Percentiles rank a stretch among this genome's conserved stretches.
phyloP scores from a whole-genome alignment of 352 stramenopile species.

The Globisporangium nunn region DNA sequence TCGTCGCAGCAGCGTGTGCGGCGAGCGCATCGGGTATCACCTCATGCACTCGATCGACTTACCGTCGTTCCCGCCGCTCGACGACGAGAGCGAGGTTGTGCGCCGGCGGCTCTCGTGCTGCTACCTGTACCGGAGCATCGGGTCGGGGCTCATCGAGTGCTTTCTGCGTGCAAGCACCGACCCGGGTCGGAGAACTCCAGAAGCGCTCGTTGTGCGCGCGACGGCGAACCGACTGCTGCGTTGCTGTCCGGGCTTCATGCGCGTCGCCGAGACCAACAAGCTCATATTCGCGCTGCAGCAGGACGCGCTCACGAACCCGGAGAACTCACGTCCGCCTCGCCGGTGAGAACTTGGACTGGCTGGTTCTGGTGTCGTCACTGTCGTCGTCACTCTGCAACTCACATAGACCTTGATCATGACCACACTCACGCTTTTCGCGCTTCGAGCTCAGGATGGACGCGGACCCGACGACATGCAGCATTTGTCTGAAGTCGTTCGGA shows the following conservation, averaged over 20 bases:
- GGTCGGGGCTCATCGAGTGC: slow-evolving; percentile 16
- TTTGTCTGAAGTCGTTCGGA: slow-evolving; percentile 14
- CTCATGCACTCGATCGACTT: slow-evolving; percentile 27
- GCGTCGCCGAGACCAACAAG: slow-evolving; percentile 17
- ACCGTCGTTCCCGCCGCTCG: slow-evolving; percentile 9
- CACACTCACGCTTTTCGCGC: not conserved
- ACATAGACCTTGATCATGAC: too few species aligned
- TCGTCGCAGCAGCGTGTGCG: slow-evolving; percentile 3
- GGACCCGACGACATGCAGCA: slow-evolving; percentile 9
- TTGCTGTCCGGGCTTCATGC: slow-evolving; percentile 15
- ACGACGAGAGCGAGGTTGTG: slow-evolving; percentile 11
- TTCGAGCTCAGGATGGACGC: slow-evolving; percentile 2
- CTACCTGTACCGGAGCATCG: slow-evolving; percentile 14
- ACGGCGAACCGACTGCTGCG: slow-evolving; percentile 11
- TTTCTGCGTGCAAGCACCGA: slow-evolving; percentile 11
- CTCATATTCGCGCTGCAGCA: slow-evolving; percentile 16
- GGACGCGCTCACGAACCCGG: slow-evolving; percentile 1
- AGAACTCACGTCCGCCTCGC: not conserved
- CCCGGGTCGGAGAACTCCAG: slow-evolving; percentile 5
- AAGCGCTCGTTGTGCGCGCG: slow-evolving; percentile 8
- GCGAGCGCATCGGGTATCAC: slow-evolving; percentile 25
- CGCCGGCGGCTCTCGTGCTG: slow-evolving; percentile 12
- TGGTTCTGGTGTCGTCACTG: not conserved
- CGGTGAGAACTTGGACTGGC: not conserved
- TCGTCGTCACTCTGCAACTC: too few species aligned